Conservation (phyloP, 2,329 filamentous ascomycete species). For the Harringtonia aguacate region DNA sequence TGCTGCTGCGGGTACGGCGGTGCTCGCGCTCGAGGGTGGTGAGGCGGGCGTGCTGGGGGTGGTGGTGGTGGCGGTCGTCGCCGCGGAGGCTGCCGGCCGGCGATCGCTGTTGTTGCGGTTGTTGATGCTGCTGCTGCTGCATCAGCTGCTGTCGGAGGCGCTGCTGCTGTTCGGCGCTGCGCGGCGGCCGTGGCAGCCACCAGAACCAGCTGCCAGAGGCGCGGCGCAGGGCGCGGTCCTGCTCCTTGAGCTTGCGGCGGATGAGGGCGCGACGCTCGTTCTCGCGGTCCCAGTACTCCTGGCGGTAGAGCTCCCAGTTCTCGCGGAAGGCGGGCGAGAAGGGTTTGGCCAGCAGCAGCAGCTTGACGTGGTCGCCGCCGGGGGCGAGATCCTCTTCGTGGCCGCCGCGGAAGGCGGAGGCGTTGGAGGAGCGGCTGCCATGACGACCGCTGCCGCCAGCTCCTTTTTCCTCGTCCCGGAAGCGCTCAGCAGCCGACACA, state of each 20-base stretch:
- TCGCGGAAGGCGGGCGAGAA: conserved; percentile 92
- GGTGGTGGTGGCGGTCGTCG: conserved; percentile 20
- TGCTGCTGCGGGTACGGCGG: conserved; percentile 39
- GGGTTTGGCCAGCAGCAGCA: conserved; percentile 83
- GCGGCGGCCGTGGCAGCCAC: conserved; percentile 72
- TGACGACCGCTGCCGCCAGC: not conserved
- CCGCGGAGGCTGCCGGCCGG: conserved; percentile 7
- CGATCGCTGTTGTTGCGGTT: not conserved
- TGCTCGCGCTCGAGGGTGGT: conserved; percentile 33
- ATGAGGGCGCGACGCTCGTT: conserved; percentile 77
- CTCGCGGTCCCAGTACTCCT: conserved; percentile 94
- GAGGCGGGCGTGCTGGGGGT: conserved; percentile 31
- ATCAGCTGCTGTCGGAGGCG: conserved; percentile 17
- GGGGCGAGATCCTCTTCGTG: conserved; percentile 85
- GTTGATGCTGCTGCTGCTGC: conserved; percentile 8
- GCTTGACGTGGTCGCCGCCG: conserved; percentile 84
- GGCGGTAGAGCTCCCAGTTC: conserved; percentile 91
- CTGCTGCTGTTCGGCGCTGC: too few species aligned
- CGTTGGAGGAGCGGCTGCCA: conserved; percentile 8
- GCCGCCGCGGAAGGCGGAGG: conserved; percentile 34
- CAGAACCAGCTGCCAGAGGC: conserved; percentile 66
- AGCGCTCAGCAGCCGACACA: conserved; percentile 19
- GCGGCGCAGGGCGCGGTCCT: conserved; percentile 57
- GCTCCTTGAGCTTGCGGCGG: conserved; percentile 56
- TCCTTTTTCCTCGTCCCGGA: conserved; percentile 10